These are phyloP conservation scores for Colletotrichum trifolii DNA, from an alignment of 2,329 filamentous ascomycete genomes.

Conservation along the genomic window DNA sequence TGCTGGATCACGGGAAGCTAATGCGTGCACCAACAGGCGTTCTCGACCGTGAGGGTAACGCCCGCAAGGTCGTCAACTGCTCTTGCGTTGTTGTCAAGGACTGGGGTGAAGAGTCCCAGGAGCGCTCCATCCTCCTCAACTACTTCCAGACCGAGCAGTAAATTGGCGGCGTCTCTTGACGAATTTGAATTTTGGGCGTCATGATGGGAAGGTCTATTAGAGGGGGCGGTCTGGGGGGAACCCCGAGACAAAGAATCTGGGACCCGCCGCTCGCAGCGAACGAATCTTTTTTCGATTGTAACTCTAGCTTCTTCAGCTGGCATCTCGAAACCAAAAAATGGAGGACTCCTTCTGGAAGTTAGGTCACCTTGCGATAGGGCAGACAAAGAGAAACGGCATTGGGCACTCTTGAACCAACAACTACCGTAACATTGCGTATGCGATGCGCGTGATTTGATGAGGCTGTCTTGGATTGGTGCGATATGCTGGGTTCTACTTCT, in stretches of 20 bases:
- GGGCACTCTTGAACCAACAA: constrained; percentile 34
- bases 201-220: constrained; percentile 36
- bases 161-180: constrained; percentile 43
- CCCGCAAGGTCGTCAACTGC: constrained; percentile 99
- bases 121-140: constrained; percentile 99
- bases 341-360: constrained; percentile 49
- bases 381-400: constrained; percentile 39
- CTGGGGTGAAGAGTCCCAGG: constrained; percentile 99
- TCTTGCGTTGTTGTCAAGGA: constrained; percentile 99
- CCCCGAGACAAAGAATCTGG: constrained; percentile 1
- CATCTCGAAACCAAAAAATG: constrained; percentile 49
- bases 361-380: constrained; percentile 48
- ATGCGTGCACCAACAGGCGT: constrained; percentile 71
- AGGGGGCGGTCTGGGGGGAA: constrained; percentile 30
- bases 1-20: too few species aligned
- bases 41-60: constrained; percentile 98
- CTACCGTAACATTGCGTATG: constrained; percentile 14
- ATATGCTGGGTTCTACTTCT: constrained; percentile 45
- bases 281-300: constrained; percentile 51
- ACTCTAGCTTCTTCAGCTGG: constrained; percentile 59
- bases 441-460: constrained; percentile 9
- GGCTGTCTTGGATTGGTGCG: too few species aligned
- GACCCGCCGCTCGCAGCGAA: constrained; percentile 37
- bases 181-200: constrained; percentile 45
- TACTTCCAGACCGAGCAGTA: constrained; percentile 97